Percentiles rank a stretch among this genome's conserved stretches.
Evolutionary conservation across 1,139 yeast species (phyloP).

Genomic region (Magnusiomyces paraingens): DNA sequence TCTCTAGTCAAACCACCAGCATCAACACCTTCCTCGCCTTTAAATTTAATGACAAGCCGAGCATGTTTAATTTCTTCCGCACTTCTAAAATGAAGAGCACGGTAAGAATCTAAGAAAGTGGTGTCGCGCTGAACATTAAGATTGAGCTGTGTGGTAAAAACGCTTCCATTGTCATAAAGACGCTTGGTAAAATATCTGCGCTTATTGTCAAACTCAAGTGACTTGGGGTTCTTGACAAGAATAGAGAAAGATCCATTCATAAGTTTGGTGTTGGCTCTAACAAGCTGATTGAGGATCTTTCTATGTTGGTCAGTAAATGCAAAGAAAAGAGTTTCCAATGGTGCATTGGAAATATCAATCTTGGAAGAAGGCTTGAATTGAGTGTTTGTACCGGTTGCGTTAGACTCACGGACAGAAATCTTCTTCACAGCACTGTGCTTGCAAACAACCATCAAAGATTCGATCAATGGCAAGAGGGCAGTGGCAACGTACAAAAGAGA

Average conservation of each 20-base stretch:
- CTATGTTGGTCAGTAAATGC: conserved; percentile 88
- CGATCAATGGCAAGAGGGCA: conserved; percentile 78
- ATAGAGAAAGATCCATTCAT: conserved; percentile 97
- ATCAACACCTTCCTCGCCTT: conserved; percentile 94
- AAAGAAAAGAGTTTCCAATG: conserved; percentile 73
- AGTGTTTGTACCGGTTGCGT: conserved; percentile 42
- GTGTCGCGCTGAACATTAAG: conserved; percentile 80
- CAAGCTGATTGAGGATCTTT: conserved; percentile 86
- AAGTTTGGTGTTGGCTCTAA: conserved; percentile 80
- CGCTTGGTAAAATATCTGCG: conserved; percentile 76
- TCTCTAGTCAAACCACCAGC: conserved; percentile 98
- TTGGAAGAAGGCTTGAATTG: conserved; percentile 30
- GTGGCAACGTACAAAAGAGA: conserved; percentile 67
- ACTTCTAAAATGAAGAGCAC: conserved; percentile 74
- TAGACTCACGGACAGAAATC: conserved; percentile 31
- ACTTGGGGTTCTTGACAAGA: conserved; percentile 82
- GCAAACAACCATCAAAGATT: conserved; percentile 91
- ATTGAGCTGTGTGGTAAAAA: conserved; percentile 42
- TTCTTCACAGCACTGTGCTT: conserved; percentile 76
- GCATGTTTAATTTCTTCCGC: conserved; percentile 69
- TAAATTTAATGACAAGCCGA: conserved; percentile 71
- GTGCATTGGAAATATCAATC: conserved; percentile 65
- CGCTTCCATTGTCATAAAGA: conserved; percentile 24
- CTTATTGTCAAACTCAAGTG: conserved; percentile 92
- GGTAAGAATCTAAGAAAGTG: conserved; percentile 85